Percentiles rank a stretch among this genome's conserved stretches.
phyloP scores from a whole-genome alignment of 2,329 filamentous ascomycete species.

The Penicillium sp. region DNA sequence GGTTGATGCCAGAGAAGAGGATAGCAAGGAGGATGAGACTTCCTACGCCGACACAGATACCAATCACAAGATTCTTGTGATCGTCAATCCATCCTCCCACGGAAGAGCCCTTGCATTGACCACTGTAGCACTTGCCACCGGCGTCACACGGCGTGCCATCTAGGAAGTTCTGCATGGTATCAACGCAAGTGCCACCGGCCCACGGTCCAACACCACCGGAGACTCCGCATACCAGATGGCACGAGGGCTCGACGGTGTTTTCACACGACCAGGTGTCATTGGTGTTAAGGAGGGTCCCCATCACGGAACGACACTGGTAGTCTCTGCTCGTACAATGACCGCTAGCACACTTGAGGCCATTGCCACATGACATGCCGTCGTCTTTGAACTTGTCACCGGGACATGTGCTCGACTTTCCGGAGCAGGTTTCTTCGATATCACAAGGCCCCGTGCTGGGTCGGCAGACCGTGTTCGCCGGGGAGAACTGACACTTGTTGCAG shows the following conservation, averaged over 20 bases:
- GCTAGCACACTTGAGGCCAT: constrained; percentile 70
- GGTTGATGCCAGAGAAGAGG: constrained; percentile 58
- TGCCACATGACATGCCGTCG: constrained; percentile 68
- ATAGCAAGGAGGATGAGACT: constrained; percentile 65
- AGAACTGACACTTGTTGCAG: constrained; percentile 40
- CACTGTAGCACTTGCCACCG: constrained; percentile 73
- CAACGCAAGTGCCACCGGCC: constrained; percentile 54
- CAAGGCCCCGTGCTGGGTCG: constrained; percentile 72
- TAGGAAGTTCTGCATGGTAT: constrained; percentile 79
- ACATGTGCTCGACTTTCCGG: constrained; percentile 65
- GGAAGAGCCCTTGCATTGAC: constrained; percentile 66
- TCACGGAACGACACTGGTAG: constrained; percentile 77
- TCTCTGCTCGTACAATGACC: constrained; percentile 93
- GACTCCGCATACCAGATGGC: constrained; percentile 69
- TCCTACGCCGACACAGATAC: constrained; percentile 65
- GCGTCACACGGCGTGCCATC: constrained; percentile 82
- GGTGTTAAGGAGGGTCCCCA: constrained; percentile 65
- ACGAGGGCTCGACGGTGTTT: constrained; percentile 49
- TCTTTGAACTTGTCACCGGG: constrained; percentile 63
- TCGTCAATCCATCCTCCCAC: constrained; percentile 68
- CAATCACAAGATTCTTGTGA: constrained; percentile 78
- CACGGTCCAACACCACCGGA: constrained; percentile 59
- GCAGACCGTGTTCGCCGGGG: constrained; percentile 64
- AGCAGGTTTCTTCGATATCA: constrained; percentile 79
- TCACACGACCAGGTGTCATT: constrained; percentile 80